Conservation (phyloP, 441 rosid genomes). For the Erodium trifolium region DNA sequence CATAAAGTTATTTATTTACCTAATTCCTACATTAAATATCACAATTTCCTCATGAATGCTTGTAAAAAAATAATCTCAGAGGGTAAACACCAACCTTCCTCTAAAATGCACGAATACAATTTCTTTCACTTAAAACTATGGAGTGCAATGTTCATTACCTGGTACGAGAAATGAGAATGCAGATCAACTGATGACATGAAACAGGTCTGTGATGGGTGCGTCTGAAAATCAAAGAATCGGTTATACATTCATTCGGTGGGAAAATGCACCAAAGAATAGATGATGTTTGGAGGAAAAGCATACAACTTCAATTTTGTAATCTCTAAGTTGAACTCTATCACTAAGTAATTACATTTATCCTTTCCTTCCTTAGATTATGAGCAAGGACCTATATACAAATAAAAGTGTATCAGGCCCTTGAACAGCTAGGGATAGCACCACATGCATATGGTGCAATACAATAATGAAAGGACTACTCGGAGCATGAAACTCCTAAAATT, state of each 20-base stretch:
- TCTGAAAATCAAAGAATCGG: constrained; percentile 45
- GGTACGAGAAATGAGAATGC: constrained; percentile 95
- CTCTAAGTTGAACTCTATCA: background rate
- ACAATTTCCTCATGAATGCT: background rate
- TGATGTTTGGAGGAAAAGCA: background rate
- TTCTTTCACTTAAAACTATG: background rate
- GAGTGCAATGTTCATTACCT: constrained; percentile 32
- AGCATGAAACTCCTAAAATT: too few relatives aligned
- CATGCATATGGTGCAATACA: background rate
- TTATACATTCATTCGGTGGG: background rate
- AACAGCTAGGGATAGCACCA: background rate
- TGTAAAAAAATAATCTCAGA: background rate
- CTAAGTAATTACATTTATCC: background rate
- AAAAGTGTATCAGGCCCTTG: background rate
- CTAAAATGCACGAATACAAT: constrained; percentile 1
- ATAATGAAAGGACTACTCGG: too few relatives aligned
- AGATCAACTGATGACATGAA: constrained; percentile 98
- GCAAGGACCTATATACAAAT: background rate
- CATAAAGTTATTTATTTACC: background rate
- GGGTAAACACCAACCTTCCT: background rate
- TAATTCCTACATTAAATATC: background rate
- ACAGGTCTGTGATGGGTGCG: constrained; percentile 92
- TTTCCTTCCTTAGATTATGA: background rate
- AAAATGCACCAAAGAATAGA: background rate
- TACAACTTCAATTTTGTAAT: background rate